Evolutionary conservation across 768 basidiomycete species (phyloP), one percentile per base, ranked within the genome.

Genomic region (Mycena metata): DNA sequence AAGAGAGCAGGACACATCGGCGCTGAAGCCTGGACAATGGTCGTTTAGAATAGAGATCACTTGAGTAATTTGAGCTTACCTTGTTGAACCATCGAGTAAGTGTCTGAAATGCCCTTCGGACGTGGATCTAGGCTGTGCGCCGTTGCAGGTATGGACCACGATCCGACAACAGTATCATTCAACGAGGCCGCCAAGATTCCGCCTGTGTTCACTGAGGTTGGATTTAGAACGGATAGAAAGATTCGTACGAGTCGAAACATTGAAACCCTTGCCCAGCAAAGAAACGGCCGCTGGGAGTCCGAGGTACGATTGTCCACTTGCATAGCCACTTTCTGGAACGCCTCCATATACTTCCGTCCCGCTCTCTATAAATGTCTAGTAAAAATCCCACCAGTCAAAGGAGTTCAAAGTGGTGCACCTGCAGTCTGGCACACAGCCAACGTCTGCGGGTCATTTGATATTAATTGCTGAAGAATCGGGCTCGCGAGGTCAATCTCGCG

Each of bases 241-340:
- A 13, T 21, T 39, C 46, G 21, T 39, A 65, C 64, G 35, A 21
- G 64, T 65, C 8, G 64, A 65, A 17, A 58, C 24, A 19, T 65
- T 65, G 64, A 65, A 65, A 4, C 35, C 36, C 35, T 24, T 9
- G 13, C 49, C 55, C 9, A 65, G 23, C 23, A 58, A 11, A 2
- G 64, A 49, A 17, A 67, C 52, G 7, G 66, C 49, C 26, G 66
- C 59, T 35, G 66, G 66, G 4, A 67, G 43, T 35, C 66, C 66
- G 24, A 67, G 52, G n/a, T 54, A 60, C 19, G 59, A 23, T 54
- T 67, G 30, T 9, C 51, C 54, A 16, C 23, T 55, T n/a, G 66
- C 54, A 43, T 67, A 67, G 8, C 66, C 66, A 43, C 66, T 67
- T 11, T 46, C 36, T 9, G 59, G 65, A 24, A 66, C 65, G 17